Conservation (phyloP, 345 rosid species). For the Cardamine chenopodiifolia region DNA sequence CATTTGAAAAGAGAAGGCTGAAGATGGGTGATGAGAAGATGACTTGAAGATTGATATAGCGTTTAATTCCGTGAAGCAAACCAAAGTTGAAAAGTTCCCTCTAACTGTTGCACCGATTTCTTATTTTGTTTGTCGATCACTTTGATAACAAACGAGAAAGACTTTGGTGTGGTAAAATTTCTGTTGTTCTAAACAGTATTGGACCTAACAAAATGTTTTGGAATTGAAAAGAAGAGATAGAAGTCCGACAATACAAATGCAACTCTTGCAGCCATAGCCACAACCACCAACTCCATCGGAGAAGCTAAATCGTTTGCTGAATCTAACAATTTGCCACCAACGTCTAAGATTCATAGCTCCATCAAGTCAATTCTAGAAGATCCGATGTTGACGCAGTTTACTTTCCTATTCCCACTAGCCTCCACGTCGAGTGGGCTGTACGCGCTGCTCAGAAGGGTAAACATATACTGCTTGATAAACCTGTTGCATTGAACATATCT, state of each 20-base stretch:
- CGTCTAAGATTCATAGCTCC: slow-evolving; percentile 63
- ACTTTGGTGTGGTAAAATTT: too few relatives aligned
- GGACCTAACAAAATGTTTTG: background rate
- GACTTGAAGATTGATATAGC: too few relatives aligned
- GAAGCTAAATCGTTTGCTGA: slow-evolving; percentile 61
- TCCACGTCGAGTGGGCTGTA: slow-evolving; percentile 72
- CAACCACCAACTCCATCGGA: slow-evolving; percentile 53
- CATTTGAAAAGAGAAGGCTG: too few relatives aligned
- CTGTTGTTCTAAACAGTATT: too few relatives aligned
- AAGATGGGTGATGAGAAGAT: too few relatives aligned
- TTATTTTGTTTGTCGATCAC: too few relatives aligned
- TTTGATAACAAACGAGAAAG: too few relatives aligned
- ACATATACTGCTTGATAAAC: slow-evolving; percentile 82
- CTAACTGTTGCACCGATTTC: too few relatives aligned
- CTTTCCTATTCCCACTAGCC: slow-evolving; percentile 72
- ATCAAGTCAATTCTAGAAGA: slow-evolving; percentile 76
- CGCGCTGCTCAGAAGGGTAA: slow-evolving; percentile 69
- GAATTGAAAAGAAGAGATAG: background rate
- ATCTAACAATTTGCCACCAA: slow-evolving; percentile 62
- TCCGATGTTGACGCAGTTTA: slow-evolving; percentile 78
- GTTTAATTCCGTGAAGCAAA: too few relatives aligned
- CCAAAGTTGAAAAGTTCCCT: too few relatives aligned
- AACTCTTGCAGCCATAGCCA: slow-evolving; percentile 60
- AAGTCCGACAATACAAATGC: too few relatives aligned
- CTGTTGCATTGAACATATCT: slow-evolving; percentile 56